Conservation (phyloP, 2,329 filamentous ascomycete species). For the Esteya vermicola region DNA sequence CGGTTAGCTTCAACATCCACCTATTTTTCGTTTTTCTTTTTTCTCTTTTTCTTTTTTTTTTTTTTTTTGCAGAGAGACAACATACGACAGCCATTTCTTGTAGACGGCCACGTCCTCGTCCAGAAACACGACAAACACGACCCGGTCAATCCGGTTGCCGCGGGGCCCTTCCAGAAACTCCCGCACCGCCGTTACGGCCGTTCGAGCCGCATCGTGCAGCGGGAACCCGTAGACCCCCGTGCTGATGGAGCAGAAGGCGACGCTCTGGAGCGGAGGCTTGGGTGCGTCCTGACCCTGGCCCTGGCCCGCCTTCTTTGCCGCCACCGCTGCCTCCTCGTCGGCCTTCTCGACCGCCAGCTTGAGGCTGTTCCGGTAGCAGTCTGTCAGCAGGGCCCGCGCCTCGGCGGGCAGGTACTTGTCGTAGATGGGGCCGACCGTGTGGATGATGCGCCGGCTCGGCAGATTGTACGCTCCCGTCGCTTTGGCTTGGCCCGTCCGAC, state of each 20-base stretch:
- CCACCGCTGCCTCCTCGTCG: no score
- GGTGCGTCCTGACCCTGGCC: no score
- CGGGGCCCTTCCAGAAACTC: conserved; percentile 35
- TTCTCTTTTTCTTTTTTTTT: no score
- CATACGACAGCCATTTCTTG: conserved; percentile 57
- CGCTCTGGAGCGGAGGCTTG: no score
- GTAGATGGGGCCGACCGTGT: conserved; percentile 82
- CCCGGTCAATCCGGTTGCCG: conserved; percentile 44
- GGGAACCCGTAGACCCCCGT: conserved; percentile 89
- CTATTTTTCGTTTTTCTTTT: no score
- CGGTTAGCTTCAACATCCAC: no score
- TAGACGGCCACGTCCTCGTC: conserved; percentile 67
- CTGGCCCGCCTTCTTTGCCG: no score
- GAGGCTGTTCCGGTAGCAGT: conserved; percentile 59
- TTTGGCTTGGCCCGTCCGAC: conserved; percentile 63
- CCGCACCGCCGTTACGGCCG: conserved; percentile 48
- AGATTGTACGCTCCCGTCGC: conserved; percentile 68
- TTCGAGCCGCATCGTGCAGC: conserved; percentile 52
- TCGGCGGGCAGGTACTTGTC: conserved; percentile 21
- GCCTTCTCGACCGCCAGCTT: conserved; percentile 53
- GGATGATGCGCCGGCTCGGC: conserved; percentile 68
- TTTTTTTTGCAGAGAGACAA: no score
- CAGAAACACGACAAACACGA: conserved; percentile 79
- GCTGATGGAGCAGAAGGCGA: conserved; percentile 76
- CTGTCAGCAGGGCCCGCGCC: conserved; percentile 33